A percentile compares a stretch with the other conserved stretches of the same genome.
Evolutionary conservation across 495 filamentous ascomycete species (phyloP).

Genomic region (Penicillium tannophilum): DNA sequence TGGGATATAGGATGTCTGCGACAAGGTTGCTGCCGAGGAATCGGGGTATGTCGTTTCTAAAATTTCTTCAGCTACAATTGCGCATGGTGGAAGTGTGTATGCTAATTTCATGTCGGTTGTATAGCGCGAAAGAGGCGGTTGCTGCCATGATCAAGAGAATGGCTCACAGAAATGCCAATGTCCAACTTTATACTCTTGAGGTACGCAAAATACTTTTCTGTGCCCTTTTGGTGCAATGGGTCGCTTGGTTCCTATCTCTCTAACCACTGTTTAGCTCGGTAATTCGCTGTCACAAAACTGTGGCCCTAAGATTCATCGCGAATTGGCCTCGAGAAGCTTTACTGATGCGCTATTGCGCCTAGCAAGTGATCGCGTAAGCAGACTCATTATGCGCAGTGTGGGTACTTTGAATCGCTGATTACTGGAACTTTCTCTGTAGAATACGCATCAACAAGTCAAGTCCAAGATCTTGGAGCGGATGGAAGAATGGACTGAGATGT

Average conservation of each 20-base stretch:
- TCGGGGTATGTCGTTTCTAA: constrained; percentile 54
- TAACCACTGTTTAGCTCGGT: constrained; percentile 57
- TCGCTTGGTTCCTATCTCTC: not conserved
- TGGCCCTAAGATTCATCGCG: constrained; percentile 85
- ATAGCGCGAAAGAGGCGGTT: constrained; percentile 84
- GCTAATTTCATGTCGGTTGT: constrained; percentile 16
- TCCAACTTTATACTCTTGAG: constrained; percentile 98
- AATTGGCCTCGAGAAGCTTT: constrained; percentile 91
- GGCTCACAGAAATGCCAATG: constrained; percentile 96
- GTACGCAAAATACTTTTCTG: constrained; percentile 43
- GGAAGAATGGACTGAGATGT: constrained; percentile 96
- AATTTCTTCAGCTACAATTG: not conserved
- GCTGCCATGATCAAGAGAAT: constrained; percentile 93
- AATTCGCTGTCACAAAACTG: constrained; percentile 97
- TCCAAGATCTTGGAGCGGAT: constrained; percentile 95
- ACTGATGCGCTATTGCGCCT: constrained; percentile 91
- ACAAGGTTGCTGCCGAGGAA: constrained; percentile 73
- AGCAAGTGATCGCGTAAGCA: constrained; percentile 74
- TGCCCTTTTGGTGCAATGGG: not conserved
- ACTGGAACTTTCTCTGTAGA: constrained; percentile 45
- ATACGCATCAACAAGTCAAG: constrained; percentile 96
- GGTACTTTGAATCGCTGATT: not conserved
- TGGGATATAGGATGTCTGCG: constrained; percentile 78
- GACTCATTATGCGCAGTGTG: not conserved
- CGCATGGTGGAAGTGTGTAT: constrained; percentile 2